These are phyloP conservation scores for Diplosphaera chodatii DNA, from an alignment of 139 green algal genomes.

Conservation along the genomic window DNA sequence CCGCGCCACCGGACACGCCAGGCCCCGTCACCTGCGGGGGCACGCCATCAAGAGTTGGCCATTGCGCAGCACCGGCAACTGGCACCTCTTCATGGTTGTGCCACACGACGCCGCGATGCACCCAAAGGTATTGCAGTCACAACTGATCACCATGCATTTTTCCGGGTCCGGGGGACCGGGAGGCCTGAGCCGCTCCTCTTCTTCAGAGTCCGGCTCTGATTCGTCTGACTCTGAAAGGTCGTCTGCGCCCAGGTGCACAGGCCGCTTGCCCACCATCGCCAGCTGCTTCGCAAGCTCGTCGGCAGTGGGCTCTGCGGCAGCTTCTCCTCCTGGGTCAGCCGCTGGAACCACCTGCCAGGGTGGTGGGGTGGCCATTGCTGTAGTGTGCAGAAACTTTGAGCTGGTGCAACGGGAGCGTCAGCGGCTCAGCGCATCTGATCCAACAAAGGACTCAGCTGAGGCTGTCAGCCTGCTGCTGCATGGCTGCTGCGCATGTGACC, in stretches of 20 bases:
- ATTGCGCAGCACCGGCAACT: too few species aligned
- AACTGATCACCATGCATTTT: slow-evolving; percentile 53
- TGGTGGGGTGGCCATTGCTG: not conserved
- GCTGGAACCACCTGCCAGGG: not conserved
- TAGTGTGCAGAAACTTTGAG: too few species aligned
- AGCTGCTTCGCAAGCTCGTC: not conserved
- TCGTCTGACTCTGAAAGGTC: slow-evolving; percentile 1
- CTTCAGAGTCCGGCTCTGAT: slow-evolving; percentile 10
- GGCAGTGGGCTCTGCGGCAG: not conserved
- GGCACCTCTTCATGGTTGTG: too few species aligned
- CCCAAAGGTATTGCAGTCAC: too few species aligned
- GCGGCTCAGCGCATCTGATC: too few species aligned
- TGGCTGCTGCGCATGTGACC: too few species aligned
- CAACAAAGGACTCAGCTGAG: too few species aligned
- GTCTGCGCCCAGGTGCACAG: not conserved
- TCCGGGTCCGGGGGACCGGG: slow-evolving; percentile 50
- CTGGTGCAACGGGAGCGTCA: too few species aligned
- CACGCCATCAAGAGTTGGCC: too few species aligned
- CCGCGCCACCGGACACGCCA: slow-evolving; percentile 38
- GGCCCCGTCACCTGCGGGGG: not conserved
- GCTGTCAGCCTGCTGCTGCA: too few species aligned
- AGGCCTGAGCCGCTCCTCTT: slow-evolving; percentile 28
- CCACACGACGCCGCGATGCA: too few species aligned
- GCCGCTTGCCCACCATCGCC: not conserved
- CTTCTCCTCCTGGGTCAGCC: not conserved